phyloP scores from a whole-genome alignment of 2,329 filamentous ascomycete genomes.

The Sporothrix protearum region DNA sequence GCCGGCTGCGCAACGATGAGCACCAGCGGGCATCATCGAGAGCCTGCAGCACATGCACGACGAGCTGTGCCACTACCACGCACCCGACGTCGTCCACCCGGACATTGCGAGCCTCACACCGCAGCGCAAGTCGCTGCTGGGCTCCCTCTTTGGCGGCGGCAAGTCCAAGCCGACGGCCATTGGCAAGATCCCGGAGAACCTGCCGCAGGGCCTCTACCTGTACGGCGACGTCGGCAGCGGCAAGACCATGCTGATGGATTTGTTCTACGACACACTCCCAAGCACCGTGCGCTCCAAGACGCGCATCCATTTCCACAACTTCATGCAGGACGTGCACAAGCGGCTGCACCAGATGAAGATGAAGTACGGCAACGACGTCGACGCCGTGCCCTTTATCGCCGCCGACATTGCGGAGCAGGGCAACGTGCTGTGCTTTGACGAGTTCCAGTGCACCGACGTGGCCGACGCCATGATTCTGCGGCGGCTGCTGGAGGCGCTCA shows the following conservation, averaged over 20 bases:
- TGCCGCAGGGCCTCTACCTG: slow-evolving; percentile 89
- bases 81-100: slow-evolving; percentile 72
- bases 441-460: slow-evolving; percentile 98
- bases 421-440: slow-evolving; percentile 92
- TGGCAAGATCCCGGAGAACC: slow-evolving; percentile 60
- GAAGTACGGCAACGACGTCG: slow-evolving; percentile 81
- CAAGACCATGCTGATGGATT: slow-evolving; percentile 99
- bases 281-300: slow-evolving; percentile 75
- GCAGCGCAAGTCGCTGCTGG: slow-evolving; percentile 54
- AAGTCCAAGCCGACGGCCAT: slow-evolving; percentile 36
- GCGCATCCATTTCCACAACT: slow-evolving; percentile 97
- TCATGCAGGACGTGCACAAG: slow-evolving; percentile 97
- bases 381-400: slow-evolving; percentile 86
- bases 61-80: slow-evolving; percentile 69
- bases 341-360: slow-evolving; percentile 87
- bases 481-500: slow-evolving; percentile 74
- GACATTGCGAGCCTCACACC: slow-evolving; percentile 61
- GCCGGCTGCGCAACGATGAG: slow-evolving; percentile 76
- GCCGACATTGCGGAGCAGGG: slow-evolving; percentile 86
- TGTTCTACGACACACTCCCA: slow-evolving; percentile 93
- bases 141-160: slow-evolving; percentile 53
- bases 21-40: slow-evolving; percentile 89
- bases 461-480: slow-evolving; percentile 97
- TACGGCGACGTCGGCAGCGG: slow-evolving; percentile 95
- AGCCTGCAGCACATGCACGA: slow-evolving; percentile 85